Conservation (phyloP, 2,329 filamentous ascomycete species). For the Sporothrix luriei region DNA sequence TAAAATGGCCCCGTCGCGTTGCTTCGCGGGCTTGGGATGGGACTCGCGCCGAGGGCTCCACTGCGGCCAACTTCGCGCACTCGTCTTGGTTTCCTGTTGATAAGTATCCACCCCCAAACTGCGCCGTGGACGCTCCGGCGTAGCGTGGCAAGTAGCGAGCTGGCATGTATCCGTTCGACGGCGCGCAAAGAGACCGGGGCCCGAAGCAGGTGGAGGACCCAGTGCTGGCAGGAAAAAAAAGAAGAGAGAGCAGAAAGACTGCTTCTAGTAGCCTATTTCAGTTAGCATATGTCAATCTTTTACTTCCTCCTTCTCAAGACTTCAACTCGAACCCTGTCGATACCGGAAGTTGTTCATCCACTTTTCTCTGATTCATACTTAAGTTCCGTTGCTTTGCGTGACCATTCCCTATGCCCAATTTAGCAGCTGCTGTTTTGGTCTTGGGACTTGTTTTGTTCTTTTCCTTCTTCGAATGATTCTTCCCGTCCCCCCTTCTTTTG, state of each 20-base stretch:
- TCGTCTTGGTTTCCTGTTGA: not conserved
- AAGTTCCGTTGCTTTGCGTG: conserved; percentile 9
- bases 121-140: conserved; percentile 1
- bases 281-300: conserved; percentile 10
- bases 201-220: too few relatives aligned
- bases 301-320: not conserved
- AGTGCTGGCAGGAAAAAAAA: not conserved
- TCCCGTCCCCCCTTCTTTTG: not conserved
- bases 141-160: conserved; percentile 13
- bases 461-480: not conserved
- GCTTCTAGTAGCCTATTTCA: conserved; percentile 23
- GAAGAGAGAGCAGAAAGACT: conserved; percentile 16
- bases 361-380: conserved; percentile 21
- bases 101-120: conserved; percentile 19
- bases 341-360: conserved; percentile 17
- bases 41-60: conserved; percentile 9
- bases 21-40: not conserved
- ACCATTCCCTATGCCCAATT: conserved; percentile 22
- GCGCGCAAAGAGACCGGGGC: conserved; percentile 30
- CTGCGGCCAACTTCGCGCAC: not conserved
- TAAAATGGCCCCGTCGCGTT: not conserved
- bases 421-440: conserved; percentile 18
- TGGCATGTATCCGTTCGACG: conserved; percentile 29
- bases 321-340: conserved; percentile 8
- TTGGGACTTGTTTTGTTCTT: not conserved